These are phyloP conservation scores for Penicillium antarcticum DNA, from an alignment of 495 filamentous ascomycete genomes.

Conservation along the genomic window DNA sequence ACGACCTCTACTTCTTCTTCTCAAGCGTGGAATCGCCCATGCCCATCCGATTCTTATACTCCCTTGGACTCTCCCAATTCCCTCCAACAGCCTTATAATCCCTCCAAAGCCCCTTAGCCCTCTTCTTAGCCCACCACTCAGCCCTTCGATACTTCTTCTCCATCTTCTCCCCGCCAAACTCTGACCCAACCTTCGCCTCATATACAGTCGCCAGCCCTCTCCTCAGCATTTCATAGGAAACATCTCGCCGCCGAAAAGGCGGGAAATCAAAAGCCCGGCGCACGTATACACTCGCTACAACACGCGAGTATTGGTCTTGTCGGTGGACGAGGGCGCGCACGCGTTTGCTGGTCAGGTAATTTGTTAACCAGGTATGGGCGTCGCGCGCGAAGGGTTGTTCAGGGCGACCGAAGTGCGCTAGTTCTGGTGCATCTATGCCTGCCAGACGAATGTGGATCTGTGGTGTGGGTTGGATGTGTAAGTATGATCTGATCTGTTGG, in stretches of 20 bases:
- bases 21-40: constrained; percentile 23
- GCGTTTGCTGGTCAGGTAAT: constrained; percentile 66
- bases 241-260: constrained; percentile 64
- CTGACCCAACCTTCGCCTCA: constrained; percentile 81
- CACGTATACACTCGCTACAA: constrained; percentile 82
- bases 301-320: constrained; percentile 87
- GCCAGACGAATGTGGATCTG: constrained; percentile 82
- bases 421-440: constrained; percentile 88
- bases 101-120: constrained; percentile 77
- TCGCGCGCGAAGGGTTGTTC: constrained; percentile 81
- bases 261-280: constrained; percentile 56
- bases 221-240: constrained; percentile 85
- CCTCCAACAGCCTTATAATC: constrained; percentile 38
- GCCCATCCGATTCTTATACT: constrained; percentile 73
- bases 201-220: constrained; percentile 83
- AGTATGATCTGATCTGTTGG: background rate
- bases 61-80: constrained; percentile 70
- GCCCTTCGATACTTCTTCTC: constrained; percentile 65
- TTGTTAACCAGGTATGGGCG: constrained; percentile 71
- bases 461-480: background rate
- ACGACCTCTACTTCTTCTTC: constrained; percentile 36
- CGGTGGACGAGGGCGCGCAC: constrained; percentile 78
- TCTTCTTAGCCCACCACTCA: constrained; percentile 67
- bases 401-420: constrained; percentile 84
- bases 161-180: constrained; percentile 70